These are phyloP conservation scores for Hygrophoropsis aurantiaca DNA, from an alignment of 768 basidiomycete genomes.

Conservation along the genomic window DNA sequence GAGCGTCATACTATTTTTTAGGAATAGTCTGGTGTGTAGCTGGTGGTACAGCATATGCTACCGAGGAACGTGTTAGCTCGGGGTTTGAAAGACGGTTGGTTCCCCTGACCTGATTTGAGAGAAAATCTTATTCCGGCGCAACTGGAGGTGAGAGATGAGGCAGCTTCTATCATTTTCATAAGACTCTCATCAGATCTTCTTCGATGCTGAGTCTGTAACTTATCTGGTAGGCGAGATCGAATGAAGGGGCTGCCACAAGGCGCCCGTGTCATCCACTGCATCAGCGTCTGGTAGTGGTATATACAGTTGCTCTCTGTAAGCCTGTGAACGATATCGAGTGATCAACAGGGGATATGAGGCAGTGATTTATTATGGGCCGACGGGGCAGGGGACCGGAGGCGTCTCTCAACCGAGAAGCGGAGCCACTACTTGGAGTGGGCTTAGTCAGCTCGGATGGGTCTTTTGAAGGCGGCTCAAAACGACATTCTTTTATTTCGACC, in stretches of 20 bases:
- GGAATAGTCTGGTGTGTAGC: background rate
- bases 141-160: background rate
- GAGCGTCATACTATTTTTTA: too few relatives aligned
- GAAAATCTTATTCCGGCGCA: background rate
- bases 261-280: too few relatives aligned
- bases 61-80: slow-evolving; percentile 4
- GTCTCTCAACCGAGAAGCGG: too few relatives aligned
- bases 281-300: too few relatives aligned
- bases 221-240: too few relatives aligned
- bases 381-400: too few relatives aligned
- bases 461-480: background rate
- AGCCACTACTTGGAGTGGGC: background rate
- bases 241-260: too few relatives aligned
- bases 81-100: background rate
- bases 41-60: background rate
- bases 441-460: slow-evolving; percentile 1
- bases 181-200: background rate
- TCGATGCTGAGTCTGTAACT: too few relatives aligned
- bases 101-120: background rate
- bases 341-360: too few relatives aligned
- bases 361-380: too few relatives aligned
- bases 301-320: too few relatives aligned
- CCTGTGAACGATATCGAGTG: background rate
- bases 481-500: slow-evolving; percentile 1
- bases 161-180: slow-evolving; percentile 1